Base-by-base conservation (phyloP, 345 rosid species). In the Rubroshorea leprosula region DNA sequence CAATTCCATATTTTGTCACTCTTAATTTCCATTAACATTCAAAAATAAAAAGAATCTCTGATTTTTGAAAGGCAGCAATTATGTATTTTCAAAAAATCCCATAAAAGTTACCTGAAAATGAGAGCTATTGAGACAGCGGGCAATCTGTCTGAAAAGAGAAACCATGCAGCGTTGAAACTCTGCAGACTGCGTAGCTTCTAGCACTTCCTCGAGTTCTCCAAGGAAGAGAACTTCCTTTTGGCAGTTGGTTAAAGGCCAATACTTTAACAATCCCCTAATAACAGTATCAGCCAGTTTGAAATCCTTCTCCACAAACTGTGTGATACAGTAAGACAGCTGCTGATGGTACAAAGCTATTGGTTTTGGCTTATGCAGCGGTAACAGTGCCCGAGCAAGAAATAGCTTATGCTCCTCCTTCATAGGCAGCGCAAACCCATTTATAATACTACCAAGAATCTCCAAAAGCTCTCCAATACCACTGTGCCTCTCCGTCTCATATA, bases 401-500 rank as follows among this genome's bases (percentile, higher is more conserved):
- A 90, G 55, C 74, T 90, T 90, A 54, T 90, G 97, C 68, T 90
- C 97, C 72, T 87, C 93, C 59, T 90, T 90, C 97, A 90, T 90
- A 0, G 97, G 97, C 75, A 90, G 63, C 0, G 97, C 97, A 75
- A 90, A 90, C 23, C 97, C 97, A 68, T 90, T 90, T 18, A 87
- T 81, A 51, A 90, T 87, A 74, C 97, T 90, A 60, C 95, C 95
- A 29, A 90, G 69, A 69, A 90, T 87, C 80, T 90, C 95, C 78
- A 90, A 65, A 52, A 90, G 80, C 72, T 87, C 93, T 1, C 85
- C 93, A 15, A 87, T 74, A 49, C 97, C 95, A 17, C 83, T 68
- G 57, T 87, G 93, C 75, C 88, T 84, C 76, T 83, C 95, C 0
- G 90, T 87, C 83, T 87, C 97, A 41, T 87, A 90, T 55, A 90